Evolutionary conservation across 2,329 filamentous ascomycete genomes (phyloP).

Genomic region (Fusarium lateritium): DNA sequence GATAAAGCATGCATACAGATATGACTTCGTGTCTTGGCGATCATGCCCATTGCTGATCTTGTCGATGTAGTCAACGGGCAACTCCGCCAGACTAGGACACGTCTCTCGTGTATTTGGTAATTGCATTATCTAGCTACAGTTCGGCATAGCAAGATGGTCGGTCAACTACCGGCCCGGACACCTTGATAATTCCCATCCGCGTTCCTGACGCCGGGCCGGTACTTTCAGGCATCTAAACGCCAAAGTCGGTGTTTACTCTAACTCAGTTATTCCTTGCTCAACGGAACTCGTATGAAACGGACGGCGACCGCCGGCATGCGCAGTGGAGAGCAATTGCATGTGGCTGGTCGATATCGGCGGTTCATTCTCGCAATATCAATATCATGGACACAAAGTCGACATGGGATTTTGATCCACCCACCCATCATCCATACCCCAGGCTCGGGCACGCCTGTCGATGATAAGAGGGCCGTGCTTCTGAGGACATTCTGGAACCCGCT

Average conservation of each 20-base stretch:
- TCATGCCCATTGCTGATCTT: conserved; percentile 24
- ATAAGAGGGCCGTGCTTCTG: conserved; percentile 35
- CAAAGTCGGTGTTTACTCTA: conserved; percentile 7
- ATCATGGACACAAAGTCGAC: conserved; percentile 21
- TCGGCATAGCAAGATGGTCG: background rate
- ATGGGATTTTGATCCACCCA: conserved; percentile 18
- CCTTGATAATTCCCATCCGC: conserved; percentile 2
- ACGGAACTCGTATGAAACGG: conserved; percentile 30
- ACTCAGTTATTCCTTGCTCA: conserved; percentile 7
- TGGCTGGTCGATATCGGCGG: conserved; percentile 34
- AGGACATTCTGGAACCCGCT: conserved; percentile 47
- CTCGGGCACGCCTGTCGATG: conserved; percentile 5
- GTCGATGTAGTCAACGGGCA: conserved; percentile 2
- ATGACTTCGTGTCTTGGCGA: conserved; percentile 23
- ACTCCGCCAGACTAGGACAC: conserved; percentile 1
- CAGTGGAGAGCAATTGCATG: conserved; percentile 15
- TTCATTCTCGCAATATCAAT: conserved; percentile 35
- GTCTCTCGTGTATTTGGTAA: background rate
- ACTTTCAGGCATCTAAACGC: background rate
- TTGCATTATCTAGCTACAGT: background rate
- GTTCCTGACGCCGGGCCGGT: conserved; percentile 43
- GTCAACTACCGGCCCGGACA: conserved; percentile 39
- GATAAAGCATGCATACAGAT: background rate
- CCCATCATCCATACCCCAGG: conserved; percentile 29
- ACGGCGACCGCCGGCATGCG: conserved; percentile 38